phyloP scores from a whole-genome alignment of 306 rosid genomes.

The Fragaria iinumae region DNA sequence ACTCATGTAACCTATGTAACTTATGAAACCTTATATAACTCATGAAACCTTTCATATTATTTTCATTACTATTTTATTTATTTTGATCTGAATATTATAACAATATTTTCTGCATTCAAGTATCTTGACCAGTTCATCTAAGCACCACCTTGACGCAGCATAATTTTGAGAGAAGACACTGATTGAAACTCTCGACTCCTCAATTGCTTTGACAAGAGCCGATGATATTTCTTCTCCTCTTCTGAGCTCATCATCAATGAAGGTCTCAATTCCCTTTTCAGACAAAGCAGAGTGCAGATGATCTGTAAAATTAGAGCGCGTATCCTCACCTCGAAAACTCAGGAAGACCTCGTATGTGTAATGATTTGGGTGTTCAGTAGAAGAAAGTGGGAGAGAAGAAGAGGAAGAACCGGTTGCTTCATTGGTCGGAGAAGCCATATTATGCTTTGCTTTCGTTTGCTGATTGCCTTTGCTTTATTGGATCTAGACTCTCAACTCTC shows the following conservation, averaged over 20 bases:
- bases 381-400: background rate
- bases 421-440: no score
- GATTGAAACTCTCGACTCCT: background rate
- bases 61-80: no score
- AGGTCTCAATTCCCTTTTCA: background rate
- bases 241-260: background rate
- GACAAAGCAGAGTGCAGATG: background rate
- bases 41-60: no score
- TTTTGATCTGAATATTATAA: no score
- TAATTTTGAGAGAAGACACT: background rate
- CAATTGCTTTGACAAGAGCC: background rate
- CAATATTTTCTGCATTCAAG: background rate
- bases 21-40: no score
- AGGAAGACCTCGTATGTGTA: background rate
- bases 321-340: constrained; percentile 6
- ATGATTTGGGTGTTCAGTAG: background rate
- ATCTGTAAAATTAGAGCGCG: background rate
- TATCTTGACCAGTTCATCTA: background rate
- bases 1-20: no score
- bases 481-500: no score
- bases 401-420: no score
- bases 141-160: background rate
- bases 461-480: no score
- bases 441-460: no score
- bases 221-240: constrained; percentile 9